These are phyloP conservation scores for Platanus orientalis DNA, from an alignment of 164 flowering plant species.

Conservation along the genomic window DNA sequence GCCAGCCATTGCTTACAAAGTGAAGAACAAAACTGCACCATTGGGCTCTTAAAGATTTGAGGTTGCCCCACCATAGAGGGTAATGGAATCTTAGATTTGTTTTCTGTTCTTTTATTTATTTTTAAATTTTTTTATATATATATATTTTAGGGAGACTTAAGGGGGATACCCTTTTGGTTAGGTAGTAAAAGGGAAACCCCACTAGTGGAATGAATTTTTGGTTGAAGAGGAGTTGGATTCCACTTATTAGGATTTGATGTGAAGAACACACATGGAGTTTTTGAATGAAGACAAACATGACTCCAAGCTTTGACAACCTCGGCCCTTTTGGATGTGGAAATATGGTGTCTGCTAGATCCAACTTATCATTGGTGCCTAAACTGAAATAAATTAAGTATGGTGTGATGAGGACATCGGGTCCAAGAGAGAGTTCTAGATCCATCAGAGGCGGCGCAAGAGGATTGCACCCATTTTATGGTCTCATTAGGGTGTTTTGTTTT, in stretches of 20 bases:
- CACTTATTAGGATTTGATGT: slow-evolving; percentile 54
- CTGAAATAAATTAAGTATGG: slow-evolving; percentile 30
- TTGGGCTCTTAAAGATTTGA: slow-evolving; percentile 39
- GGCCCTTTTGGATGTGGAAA: slow-evolving; percentile 54
- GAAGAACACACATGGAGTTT: slow-evolving; percentile 49
- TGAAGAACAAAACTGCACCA: slow-evolving; percentile 13
- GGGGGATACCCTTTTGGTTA: slow-evolving; percentile 23
- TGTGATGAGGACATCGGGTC: no score
- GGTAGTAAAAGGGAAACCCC: slow-evolving; percentile 56
- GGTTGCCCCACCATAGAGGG: slow-evolving; percentile 25
- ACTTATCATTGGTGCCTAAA: slow-evolving; percentile 48
- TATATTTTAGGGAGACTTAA: neutral
- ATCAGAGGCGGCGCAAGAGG: no score
- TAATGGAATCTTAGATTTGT: slow-evolving; percentile 9
- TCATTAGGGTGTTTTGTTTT: no score
- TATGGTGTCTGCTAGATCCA: slow-evolving; percentile 44
- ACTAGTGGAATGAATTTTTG: slow-evolving; percentile 23
- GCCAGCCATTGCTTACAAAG: slow-evolving; percentile 26
- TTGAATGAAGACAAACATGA: slow-evolving; percentile 46
- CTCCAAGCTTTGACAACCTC: slow-evolving; percentile 41
- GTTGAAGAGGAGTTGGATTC: slow-evolving; percentile 84
- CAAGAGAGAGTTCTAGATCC: no score
- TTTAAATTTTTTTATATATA: no score
- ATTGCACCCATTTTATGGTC: no score
- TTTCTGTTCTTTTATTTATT: no score